Evolutionary conservation across 1,139 yeast genomes (phyloP), one percentile per base, ranked within the genome.

Genomic region (Saccharomycopsis crataegensis): DNA sequence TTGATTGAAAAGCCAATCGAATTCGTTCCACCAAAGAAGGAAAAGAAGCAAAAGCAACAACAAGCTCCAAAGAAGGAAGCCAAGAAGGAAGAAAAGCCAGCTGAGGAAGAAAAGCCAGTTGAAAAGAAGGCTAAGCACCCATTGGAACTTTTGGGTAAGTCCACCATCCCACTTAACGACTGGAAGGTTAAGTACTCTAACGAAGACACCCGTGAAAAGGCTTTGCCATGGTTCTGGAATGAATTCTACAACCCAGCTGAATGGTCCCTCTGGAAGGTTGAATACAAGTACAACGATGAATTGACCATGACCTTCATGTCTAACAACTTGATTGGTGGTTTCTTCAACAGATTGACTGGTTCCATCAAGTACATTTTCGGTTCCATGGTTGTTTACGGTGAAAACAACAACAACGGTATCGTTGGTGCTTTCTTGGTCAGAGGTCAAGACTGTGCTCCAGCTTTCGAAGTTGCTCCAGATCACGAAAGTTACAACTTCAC

Each of bases 401-500:
- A 87, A 78, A 89, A 90, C 90, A 91, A 90, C 86, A 79, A 86
- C 83, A 93, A 91, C 77, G 97, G 98, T 79, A 91, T 93, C 71
- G 77, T 88, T 65, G 97, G 96, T 78, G 96, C 86, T 70, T 85
- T 93, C 79, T 74, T 93, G 68, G 84, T 93, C 68, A 88, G 98
- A 77, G 99, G 99, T 68, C 90, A 93, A 74, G 97, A 93, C 61
- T 75, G 67, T 69, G 79, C 63, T 57, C 96, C 97, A 70, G 99
- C 96, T 61, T 90, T 93, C 68, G 87, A 93, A 63, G 98, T 93
- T 72, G 99, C 99, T 68, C 98, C 99, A 74, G 99, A 93, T 77
- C 90, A 96, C 96, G 99, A 93, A 77, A 83, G 91, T 43, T 86
- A 83, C 75, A 68, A 69, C 58, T 83, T 76, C 81, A 70, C 78